Percentiles rank a stretch among this genome's conserved stretches.
phyloP scores from a whole-genome alignment of 306 rosid species.

The Castanea mollissima region DNA sequence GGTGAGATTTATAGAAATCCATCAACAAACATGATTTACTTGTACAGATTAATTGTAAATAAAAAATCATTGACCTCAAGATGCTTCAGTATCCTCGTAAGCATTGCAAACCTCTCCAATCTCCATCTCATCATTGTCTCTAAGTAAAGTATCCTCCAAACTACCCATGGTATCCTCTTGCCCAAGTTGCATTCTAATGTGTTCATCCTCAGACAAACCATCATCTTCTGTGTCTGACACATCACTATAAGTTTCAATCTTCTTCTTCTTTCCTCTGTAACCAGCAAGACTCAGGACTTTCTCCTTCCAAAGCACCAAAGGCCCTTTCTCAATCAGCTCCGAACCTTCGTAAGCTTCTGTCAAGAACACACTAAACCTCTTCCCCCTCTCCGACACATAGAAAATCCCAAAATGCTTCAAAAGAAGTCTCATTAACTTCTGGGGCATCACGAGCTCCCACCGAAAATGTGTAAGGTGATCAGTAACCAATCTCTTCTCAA shows the following conservation, averaged over 20 bases:
- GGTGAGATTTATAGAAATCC: neutral
- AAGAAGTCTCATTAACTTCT: conserved; percentile 85
- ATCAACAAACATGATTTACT: conserved; percentile 2
- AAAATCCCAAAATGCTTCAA: conserved; percentile 82
- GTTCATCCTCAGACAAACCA: conserved; percentile 40
- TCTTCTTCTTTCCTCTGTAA: conserved; percentile 68
- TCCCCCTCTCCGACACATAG: conserved; percentile 92
- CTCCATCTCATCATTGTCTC: conserved; percentile 54
- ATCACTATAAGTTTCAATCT: conserved; percentile 50
- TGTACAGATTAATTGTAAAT: neutral
- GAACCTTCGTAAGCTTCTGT: conserved; percentile 74
- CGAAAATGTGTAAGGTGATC: conserved; percentile 93
- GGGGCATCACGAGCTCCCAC: conserved; percentile 83
- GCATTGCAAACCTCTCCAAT: conserved; percentile 42
- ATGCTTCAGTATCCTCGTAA: conserved; percentile 25
- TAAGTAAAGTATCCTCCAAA: conserved; percentile 30
- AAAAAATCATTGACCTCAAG: conserved; percentile 5
- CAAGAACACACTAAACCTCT: conserved; percentile 79
- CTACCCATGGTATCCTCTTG: conserved; percentile 31
- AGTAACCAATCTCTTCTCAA: conserved; percentile 83
- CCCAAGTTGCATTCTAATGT: conserved; percentile 35
- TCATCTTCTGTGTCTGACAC: conserved; percentile 56
- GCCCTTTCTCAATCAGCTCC: conserved; percentile 75
- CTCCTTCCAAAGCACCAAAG: conserved; percentile 76
- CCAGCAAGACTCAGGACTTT: conserved; percentile 48